Conservation (phyloP, 2,329 filamentous ascomycete genomes). For the Plenodomus tracheiphilus region DNA sequence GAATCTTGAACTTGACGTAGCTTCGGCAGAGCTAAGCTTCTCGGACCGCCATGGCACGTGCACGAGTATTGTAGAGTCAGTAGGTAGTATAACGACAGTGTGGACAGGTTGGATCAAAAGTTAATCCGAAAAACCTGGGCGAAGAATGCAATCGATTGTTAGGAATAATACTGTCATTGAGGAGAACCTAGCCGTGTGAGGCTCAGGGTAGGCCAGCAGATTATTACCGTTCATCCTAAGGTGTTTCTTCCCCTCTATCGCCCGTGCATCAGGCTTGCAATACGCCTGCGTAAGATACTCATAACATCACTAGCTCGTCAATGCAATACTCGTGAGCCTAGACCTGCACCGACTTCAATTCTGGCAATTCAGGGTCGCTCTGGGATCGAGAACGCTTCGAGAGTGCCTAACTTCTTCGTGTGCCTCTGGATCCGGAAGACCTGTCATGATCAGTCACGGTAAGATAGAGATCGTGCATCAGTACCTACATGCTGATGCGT, state of each 20-base stretch:
- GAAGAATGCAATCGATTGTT: not conserved
- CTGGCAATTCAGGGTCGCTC: slow-evolving; percentile 9
- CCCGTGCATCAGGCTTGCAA: slow-evolving; percentile 26
- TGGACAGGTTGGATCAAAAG: too few relatives aligned
- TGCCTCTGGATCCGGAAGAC: slow-evolving; percentile 47
- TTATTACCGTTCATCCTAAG: slow-evolving; percentile 35
- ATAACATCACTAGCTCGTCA: slow-evolving; percentile 25
- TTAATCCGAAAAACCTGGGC: too few relatives aligned
- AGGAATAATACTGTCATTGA: slow-evolving; percentile 25
- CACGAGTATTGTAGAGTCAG: slow-evolving; percentile 18
- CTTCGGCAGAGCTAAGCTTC: slow-evolving; percentile 23
- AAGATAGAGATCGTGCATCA: not conserved
- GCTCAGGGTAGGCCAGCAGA: slow-evolving; percentile 27
- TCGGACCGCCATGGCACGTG: slow-evolving; percentile 20
- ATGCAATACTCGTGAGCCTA: slow-evolving; percentile 21
- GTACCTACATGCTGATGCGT: slow-evolving; percentile 90
- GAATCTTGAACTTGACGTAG: slow-evolving; percentile 27
- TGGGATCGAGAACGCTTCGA: slow-evolving; percentile 21
- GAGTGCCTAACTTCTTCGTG: slow-evolving; percentile 35
- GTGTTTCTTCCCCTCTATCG: slow-evolving; percentile 30
- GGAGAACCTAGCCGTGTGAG: slow-evolving; percentile 20
- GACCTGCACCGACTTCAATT: slow-evolving; percentile 6
- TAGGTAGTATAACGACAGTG: too few relatives aligned
- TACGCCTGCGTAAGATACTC: slow-evolving; percentile 34
- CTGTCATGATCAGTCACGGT: slow-evolving; percentile 29